Evolutionary conservation across 1,284 basidiomycete species (phyloP), one percentile per base, ranked within the genome.

Genomic region (Pseudozyma sp.): DNA sequence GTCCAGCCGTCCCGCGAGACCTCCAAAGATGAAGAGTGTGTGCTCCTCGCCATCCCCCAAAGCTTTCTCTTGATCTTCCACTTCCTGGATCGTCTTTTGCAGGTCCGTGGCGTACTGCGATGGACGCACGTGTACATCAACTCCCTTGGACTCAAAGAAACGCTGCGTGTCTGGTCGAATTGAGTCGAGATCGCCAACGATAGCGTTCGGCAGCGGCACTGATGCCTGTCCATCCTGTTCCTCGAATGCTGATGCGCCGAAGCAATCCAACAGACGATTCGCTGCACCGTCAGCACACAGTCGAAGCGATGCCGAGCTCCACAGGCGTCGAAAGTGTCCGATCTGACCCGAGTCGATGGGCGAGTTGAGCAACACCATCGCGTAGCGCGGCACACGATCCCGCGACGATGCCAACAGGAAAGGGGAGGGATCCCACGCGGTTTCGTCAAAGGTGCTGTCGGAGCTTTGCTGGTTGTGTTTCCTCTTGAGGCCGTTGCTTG

Each of bases 171-270:
- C 91, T 3, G 87, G 84, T 9, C 92, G 88, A 34, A 97, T 83
- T 8, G 94, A 97, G 84, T 98, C 96, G 34, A 98, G 85, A 82
- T 99, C 96, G 11, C 95, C 96, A 83, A 94, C 94, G 83, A 99
- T 92, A 34, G 95, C 85, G 81, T 96, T 88, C 0, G 96, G 96
- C n/a, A 62, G 33, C 42, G 46, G 50, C 7, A 67, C 48, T 39
- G 53, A 40, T 6, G 55, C 17, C 7, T 34, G 29, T 10, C 34
- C 46, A 40, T 51, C 30, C 16, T 54, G 50, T 11, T 13, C 44
- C 16, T 50, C 68, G 46, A 71, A 76, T 7, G 57, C 75, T 10
- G 80, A 81, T n/a, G 79, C 70, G 37, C 66, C 68, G 64, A 92
- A 85, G 14, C 87, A 78, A 79, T 96, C 93, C 75, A 90, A 89